These are phyloP conservation scores for Fusarium anthophilum DNA, from an alignment of 2,329 filamentous ascomycete species.

Conservation along the genomic window DNA sequence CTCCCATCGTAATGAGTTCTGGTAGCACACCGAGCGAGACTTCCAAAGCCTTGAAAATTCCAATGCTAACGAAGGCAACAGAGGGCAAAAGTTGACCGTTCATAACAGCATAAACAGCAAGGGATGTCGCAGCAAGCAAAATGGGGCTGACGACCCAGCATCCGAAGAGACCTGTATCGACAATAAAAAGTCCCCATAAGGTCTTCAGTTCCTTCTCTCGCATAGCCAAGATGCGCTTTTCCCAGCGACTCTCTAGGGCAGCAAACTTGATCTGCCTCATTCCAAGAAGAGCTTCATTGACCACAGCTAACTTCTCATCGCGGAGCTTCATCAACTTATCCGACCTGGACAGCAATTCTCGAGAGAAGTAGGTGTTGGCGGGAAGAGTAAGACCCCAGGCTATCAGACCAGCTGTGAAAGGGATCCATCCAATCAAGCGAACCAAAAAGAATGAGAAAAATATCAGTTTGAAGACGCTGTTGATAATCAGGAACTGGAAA, in stretches of 20 bases:
- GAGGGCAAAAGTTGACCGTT: slow-evolving; percentile 73
- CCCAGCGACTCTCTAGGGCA: slow-evolving; percentile 79
- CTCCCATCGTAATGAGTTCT: slow-evolving; percentile 73
- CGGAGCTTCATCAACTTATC: slow-evolving; percentile 78
- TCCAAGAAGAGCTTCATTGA: slow-evolving; percentile 80
- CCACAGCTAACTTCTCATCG: slow-evolving; percentile 77
- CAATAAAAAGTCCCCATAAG: slow-evolving; percentile 72
- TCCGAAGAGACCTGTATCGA: slow-evolving; percentile 69
- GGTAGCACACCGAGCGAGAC: slow-evolving; percentile 75
- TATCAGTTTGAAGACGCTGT: slow-evolving; percentile 68
- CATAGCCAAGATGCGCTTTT: slow-evolving; percentile 70
- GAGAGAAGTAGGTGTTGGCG: slow-evolving; percentile 73
- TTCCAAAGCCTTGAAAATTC: slow-evolving; percentile 79
- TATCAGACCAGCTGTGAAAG: slow-evolving; percentile 71
- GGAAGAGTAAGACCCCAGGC: slow-evolving; percentile 73
- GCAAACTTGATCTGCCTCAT: slow-evolving; percentile 89
- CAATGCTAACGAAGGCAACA: slow-evolving; percentile 81
- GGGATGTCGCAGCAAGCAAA: slow-evolving; percentile 74
- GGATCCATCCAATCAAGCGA: slow-evolving; percentile 76
- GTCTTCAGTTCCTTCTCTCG: slow-evolving; percentile 73
- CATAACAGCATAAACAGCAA: slow-evolving; percentile 73
- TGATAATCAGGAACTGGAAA: slow-evolving; percentile 72
- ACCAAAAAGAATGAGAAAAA: slow-evolving; percentile 74
- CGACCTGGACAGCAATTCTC: slow-evolving; percentile 70
- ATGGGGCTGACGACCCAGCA: slow-evolving; percentile 81